Conservation (phyloP, 352 stramenopile species). For the Globisporangium rhizosaccharum region DNA sequence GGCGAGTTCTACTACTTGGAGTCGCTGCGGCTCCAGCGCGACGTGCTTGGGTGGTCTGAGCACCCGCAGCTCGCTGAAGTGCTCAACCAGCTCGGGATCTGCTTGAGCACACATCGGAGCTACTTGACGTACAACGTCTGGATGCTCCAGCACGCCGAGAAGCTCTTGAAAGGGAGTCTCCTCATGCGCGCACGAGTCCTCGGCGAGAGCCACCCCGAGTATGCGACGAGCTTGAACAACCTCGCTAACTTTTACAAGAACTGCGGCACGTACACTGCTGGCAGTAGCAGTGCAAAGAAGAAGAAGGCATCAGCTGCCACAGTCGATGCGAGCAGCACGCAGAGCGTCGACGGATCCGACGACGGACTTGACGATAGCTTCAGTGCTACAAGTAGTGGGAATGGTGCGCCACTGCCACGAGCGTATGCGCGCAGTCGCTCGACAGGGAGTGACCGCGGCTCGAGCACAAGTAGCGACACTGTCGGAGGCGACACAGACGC, state of each 20-base stretch:
- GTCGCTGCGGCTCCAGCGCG: slow-evolving; percentile 66
- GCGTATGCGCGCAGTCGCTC: not conserved
- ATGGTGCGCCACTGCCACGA: not conserved
- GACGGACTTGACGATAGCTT: slow-evolving; percentile 8
- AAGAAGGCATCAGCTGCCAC: not conserved
- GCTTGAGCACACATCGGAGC: slow-evolving; percentile 63
- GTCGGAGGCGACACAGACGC: slow-evolving; percentile 1
- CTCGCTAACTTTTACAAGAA: slow-evolving; percentile 85
- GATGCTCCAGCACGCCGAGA: slow-evolving; percentile 70
- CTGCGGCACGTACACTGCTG: slow-evolving; percentile 21
- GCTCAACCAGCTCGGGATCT: slow-evolving; percentile 77
- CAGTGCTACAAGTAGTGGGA: not conserved
- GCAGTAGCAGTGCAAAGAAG: slow-evolving; percentile 11
- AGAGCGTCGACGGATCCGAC: slow-evolving; percentile 14
- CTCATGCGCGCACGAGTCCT: slow-evolving; percentile 68
- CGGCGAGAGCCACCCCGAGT: slow-evolving; percentile 69
- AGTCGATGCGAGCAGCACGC: slow-evolving; percentile 2
- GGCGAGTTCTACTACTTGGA: slow-evolving; percentile 76
- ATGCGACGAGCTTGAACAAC: slow-evolving; percentile 80
- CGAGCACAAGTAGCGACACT: slow-evolving; percentile 12
- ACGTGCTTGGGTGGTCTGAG: slow-evolving; percentile 69
- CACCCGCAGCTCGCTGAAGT: slow-evolving; percentile 77
- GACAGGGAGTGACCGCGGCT: slow-evolving; percentile 9
- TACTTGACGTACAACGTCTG: slow-evolving; percentile 70
- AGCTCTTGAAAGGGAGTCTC: slow-evolving; percentile 59